These are phyloP conservation scores for Rosa rugosa DNA, from an alignment of 306 rosid genomes.

Conservation along the genomic window DNA sequence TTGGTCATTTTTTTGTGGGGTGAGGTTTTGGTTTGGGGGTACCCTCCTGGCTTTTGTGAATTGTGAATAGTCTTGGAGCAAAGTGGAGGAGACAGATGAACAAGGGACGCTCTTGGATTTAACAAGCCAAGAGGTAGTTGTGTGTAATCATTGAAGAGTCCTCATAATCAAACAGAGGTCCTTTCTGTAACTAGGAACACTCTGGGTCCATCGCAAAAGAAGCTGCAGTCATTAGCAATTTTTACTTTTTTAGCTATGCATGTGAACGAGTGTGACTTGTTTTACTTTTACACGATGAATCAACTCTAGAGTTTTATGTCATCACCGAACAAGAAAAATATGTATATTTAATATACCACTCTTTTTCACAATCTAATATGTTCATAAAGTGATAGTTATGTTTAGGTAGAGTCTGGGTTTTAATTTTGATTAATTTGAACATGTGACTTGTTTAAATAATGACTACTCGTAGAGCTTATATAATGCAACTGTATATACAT, in stretches of 20 bases:
- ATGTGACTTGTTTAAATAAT: no score
- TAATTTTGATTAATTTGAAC: not conserved
- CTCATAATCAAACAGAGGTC: not conserved
- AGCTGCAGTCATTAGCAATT: not conserved
- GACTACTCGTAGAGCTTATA: not conserved
- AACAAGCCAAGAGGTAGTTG: not conserved
- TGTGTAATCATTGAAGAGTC: not conserved
- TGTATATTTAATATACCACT: not conserved
- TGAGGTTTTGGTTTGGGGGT: not conserved
- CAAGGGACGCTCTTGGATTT: not conserved
- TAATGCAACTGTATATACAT: no score
- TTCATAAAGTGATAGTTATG: not conserved
- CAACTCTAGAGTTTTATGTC: not conserved
- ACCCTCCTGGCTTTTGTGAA: not conserved
- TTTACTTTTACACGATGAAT: not conserved
- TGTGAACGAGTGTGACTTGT: not conserved
- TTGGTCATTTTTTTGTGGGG: not conserved
- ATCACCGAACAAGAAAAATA: not conserved
- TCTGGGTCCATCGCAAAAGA: not conserved
- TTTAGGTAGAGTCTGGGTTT: not conserved
- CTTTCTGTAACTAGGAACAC: not conserved
- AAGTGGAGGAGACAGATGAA: not conserved
- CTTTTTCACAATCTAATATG: not conserved
- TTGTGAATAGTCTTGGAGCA: not conserved
- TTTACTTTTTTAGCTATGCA: not conserved